Evolutionary conservation across 371 early-diverging fungal species (phyloP), one percentile per base, ranked within the genome.

Genomic region (Amoeboaphelidium protococcarum): DNA sequence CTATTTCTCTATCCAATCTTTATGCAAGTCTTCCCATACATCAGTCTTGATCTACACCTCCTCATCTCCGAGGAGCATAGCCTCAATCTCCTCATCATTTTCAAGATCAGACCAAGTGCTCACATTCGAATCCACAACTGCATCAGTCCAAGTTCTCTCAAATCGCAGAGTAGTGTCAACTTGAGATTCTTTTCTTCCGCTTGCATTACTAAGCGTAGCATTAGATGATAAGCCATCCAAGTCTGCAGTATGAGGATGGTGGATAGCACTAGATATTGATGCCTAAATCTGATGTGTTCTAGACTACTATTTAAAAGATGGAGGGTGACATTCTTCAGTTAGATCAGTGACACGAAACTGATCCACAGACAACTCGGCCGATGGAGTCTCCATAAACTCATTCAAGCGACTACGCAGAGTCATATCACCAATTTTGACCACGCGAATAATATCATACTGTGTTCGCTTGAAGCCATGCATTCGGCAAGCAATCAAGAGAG

Each of bases 381-480:
- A 55, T 43, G 53, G 50, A 22, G 67, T 66, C 2, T 55, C 54
- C 13, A 31, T 48, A 3, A 66, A 48, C 47, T 66, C 67, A 40
- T 48, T 44, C 13, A 66, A 50, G 47, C 95, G 67, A 51, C 78
- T 82, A 49, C 74, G 66, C 42, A 99, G 71, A 0, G 98, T 99
- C 0, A 69, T 60, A 50, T 81, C 86, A 31, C 83, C 82, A 22
- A 95, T 88, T 59, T 88, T 88, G 41, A 94, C 98, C 0, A 90
- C 78, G 44, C 69, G 65, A 40, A 88, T 82, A 47, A 98, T 78
- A 58, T 99, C 98, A 23, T 63, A 65, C 12, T 72, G 65, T 0
- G 88, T 76, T 45, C 95, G 72, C 42, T 76, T 66, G 53, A 86
- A 92, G 24, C 82, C 81, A 54, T 94, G 79, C 75, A 98, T 89